Evolutionary conservation across 371 early-diverging fungal species (phyloP), one percentile per base, ranked within the genome.

Genomic region (Rhizopus arrhizus): DNA sequence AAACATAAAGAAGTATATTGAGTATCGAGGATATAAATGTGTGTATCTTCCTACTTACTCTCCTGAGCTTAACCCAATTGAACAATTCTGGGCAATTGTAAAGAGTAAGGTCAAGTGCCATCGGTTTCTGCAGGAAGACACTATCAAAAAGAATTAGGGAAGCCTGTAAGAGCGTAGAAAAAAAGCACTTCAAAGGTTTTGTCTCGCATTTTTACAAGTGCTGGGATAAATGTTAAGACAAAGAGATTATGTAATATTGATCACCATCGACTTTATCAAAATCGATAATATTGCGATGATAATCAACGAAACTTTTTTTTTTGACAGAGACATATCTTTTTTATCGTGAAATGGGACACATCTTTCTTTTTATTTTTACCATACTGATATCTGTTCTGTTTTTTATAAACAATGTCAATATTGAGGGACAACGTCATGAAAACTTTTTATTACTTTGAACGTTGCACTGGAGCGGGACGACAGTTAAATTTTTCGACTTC

Each of bases 121-220:
- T 58, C 49, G 59, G 53, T 59, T 59, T 59, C 43, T 59, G 61
- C 55, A 61, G 61, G 48, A 54, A 61, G 61, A 54, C 52, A 59
- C 49, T 52, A 15, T 59, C 59, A 1, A 59, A 61, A 15, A 61
- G 61, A 32, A 61, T 61, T 54, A 53, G 53, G 52, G 53, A 53
- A 60, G 60, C 60, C 36, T 60, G 60, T 45, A 53, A 60, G 0
- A 61, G 40, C 53, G 13, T 61, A 29, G 48, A 54, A 29, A 34
- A 53, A 60, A 38, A 35, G 42, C 53, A 60, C 36, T 46, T 53
- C 60, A 61, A 61, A 60, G 61, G 61, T 36, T 60, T 60, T 15
- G 53, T 59, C 42, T 59, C 42, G 52, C 53, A n/a, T n/a, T n/a
- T n/a, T n/a, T n/a, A n/a, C n/a, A n/a, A n/a, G n/a, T n/a, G n/a